Evolutionary conservation across 305 asterid species (phyloP), one percentile per base, ranked within the genome.

Genomic region (Solanum chacoense): DNA sequence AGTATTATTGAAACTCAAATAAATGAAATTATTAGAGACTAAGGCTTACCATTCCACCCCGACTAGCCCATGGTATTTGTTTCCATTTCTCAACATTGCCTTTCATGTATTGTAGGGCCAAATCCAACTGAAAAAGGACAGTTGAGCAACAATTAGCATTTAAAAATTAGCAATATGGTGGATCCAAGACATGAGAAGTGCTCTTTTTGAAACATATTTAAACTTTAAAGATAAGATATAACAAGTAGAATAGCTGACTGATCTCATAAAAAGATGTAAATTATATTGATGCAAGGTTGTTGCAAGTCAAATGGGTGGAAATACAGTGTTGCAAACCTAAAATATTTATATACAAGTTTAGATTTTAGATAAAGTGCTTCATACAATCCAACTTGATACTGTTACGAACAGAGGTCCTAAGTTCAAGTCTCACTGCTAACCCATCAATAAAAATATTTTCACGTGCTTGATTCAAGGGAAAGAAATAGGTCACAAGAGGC

Each of bases 41-140:
- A 85, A 85, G 87, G 87, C 90, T 59, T 91, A 94, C 97, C 97
- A 94, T 91, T 91, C 95, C 97, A 86, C 94, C 96, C 89, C 97
- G 94, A 94, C 93, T 93, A 87, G 88, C 90, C 97, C 96, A 94
- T 79, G 97, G 91, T 92, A 94, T 92, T 87, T 92, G 86, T 89
- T 90, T 93, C 97, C 97, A 94, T 92, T 93, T 94, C 86, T 91
- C 69, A 87, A 90, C 75, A 84, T 92, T 87, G 88, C 90, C 91
- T 88, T 90, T 92, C 86, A 94, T 91, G 88, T 91, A 92, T 90
- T 89, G 88, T 78, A 93, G 76, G 86, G 97, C 96, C 94, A 94
- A 90, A 87, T 93, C 94, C 92, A 94, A 93, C 97, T 94, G 94
- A 91, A 80, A 74, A 78, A 85, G 76, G 87, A 32, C 76, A 20